phyloP scores from a whole-genome alignment of 2,329 filamentous ascomycete genomes.

The Xylaria sp. region DNA sequence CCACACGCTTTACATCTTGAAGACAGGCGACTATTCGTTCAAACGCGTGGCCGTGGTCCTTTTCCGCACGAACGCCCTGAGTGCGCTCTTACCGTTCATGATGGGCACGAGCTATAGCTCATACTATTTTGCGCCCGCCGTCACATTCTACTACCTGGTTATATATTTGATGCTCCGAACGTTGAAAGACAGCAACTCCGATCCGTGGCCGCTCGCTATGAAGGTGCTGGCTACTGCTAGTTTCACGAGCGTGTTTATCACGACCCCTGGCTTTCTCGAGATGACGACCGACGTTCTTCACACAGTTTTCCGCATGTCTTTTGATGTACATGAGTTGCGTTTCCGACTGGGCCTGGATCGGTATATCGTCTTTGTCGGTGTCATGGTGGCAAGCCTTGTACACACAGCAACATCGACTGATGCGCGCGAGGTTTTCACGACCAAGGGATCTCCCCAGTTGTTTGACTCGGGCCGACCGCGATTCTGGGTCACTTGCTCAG shows the following conservation, averaged over 20 bases:
- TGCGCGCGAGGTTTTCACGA: conserved; percentile 16
- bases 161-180: conserved; percentile 48
- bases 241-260: conserved; percentile 32
- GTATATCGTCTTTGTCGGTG: conserved; percentile 52
- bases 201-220: conserved; percentile 37
- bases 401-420: conserved; percentile 28
- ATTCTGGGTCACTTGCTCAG: conserved; percentile 20
- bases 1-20: conserved; percentile 54
- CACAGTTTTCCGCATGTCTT: conserved; percentile 42
- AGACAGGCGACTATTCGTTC: conserved; percentile 52
- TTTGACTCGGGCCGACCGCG: conserved; percentile 7
- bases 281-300: conserved; percentile 35
- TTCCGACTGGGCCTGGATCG: conserved; percentile 49
- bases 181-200: conserved; percentile 38
- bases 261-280: conserved; percentile 40
- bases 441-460: conserved; percentile 13
- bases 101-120: conserved; percentile 51
- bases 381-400: conserved; percentile 43
- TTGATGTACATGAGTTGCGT: conserved; percentile 45
- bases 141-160: conserved; percentile 58
- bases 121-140: conserved; percentile 55
- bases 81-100: conserved; percentile 47
- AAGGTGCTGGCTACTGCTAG: conserved; percentile 45
- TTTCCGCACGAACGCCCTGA: conserved; percentile 53
- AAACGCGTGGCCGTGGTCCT: conserved; percentile 48